Conservation (phyloP, 1,139 yeast genomes). For the Geotrichum carabidarum region DNA sequence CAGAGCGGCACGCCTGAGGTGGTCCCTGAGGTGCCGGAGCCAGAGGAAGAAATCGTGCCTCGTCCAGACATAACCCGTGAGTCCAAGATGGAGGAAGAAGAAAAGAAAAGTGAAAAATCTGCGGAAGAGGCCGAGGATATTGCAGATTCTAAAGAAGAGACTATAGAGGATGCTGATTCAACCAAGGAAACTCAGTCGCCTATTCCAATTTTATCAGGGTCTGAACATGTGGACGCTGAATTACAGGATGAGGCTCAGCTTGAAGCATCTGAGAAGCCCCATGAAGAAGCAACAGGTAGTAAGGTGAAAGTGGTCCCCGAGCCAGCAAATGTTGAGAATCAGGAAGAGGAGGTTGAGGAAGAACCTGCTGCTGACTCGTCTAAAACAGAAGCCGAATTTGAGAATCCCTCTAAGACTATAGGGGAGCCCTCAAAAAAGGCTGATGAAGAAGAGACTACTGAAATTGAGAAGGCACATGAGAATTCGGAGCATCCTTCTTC, state of each 20-base stretch:
- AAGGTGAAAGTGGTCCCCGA: conserved; percentile 12
- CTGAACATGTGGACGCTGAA: conserved; percentile 9
- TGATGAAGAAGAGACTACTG: not conserved
- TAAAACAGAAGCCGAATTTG: conserved; percentile 19
- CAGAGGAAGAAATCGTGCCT: conserved; percentile 1
- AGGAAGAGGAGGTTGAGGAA: conserved; percentile 25
- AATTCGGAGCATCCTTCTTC: not conserved
- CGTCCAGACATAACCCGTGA: not conserved
- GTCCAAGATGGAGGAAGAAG: not conserved
- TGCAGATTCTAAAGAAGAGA: not conserved
- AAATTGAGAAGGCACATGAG: not conserved
- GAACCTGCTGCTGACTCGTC: conserved; percentile 20
- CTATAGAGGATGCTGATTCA: not conserved
- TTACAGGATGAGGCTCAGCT: conserved; percentile 19
- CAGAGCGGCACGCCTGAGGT: conserved; percentile 2
- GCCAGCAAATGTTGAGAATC: conserved; percentile 11
- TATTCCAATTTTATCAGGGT: not conserved
- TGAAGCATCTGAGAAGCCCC: conserved; percentile 18
- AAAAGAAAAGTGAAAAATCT: not conserved
- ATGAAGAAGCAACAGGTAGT: conserved; percentile 21
- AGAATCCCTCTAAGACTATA: conserved; percentile 5
- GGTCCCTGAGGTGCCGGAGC: conserved; percentile 19
- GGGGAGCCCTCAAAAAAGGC: not conserved
- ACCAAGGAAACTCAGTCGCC: not conserved
- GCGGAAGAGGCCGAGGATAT: conserved; percentile 5